Evolutionary conservation across 495 filamentous ascomycete genomes (phyloP).

Genomic region (Bryoglossum gracile): DNA sequence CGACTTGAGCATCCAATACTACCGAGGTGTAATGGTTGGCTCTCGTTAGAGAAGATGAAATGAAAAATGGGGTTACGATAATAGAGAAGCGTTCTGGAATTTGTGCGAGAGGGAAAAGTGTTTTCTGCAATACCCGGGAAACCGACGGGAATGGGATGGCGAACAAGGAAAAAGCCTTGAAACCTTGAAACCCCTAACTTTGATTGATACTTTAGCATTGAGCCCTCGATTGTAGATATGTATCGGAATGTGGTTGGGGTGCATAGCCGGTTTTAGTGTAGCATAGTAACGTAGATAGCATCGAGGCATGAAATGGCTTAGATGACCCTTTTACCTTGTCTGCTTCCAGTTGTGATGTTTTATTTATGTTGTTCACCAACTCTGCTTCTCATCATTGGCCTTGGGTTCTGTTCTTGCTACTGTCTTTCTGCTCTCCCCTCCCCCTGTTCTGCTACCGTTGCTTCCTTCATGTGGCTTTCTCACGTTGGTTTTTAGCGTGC

Average conservation of each 20-base stretch:
- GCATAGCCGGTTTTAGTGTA: slow-evolving; percentile 3
- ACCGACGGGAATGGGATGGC: slow-evolving; percentile 9
- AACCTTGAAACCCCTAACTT: background rate
- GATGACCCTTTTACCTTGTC: slow-evolving; percentile 12
- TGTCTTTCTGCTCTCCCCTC: too few relatives aligned
- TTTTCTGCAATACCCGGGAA: too few relatives aligned
- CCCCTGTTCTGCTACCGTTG: too few relatives aligned
- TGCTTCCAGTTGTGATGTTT: background rate
- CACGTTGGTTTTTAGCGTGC: too few relatives aligned
- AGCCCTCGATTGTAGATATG: slow-evolving; percentile 16
- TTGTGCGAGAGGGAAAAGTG: too few relatives aligned
- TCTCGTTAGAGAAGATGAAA: slow-evolving; percentile 8
- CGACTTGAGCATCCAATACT: slow-evolving; percentile 63
- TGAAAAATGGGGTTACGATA: background rate
- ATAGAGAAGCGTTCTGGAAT: too few relatives aligned
- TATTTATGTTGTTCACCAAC: too few relatives aligned
- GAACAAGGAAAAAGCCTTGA: slow-evolving; percentile 26
- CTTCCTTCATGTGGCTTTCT: too few relatives aligned
- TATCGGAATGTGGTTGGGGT: background rate
- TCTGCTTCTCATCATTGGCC: too few relatives aligned
- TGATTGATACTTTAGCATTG: background rate
- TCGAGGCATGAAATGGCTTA: slow-evolving; percentile 20
- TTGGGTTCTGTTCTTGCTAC: too few relatives aligned
- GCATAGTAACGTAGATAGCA: slow-evolving; percentile 16
- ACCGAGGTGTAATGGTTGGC: slow-evolving; percentile 26